These are phyloP conservation scores for Aegilops longissima DNA, from an alignment of 176 grass and related monocot genomes.

Conservation along the genomic window DNA sequence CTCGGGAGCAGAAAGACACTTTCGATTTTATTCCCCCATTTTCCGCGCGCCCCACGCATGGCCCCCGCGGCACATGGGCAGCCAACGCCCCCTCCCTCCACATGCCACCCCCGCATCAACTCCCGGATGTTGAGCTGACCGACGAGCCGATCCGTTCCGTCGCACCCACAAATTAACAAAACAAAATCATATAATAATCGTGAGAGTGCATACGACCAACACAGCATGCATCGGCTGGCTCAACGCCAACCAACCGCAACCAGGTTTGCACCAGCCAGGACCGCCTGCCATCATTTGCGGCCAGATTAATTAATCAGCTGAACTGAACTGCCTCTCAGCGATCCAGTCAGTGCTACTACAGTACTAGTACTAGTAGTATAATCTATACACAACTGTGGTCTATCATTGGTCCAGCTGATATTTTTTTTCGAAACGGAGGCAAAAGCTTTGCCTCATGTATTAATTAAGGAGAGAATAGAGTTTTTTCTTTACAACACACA, in stretches of 20 bases:
- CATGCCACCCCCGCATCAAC: not conserved
- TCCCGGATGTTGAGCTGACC: not conserved
- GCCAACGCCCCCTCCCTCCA: not conserved
- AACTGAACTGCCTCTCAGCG: not conserved
- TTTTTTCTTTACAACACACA: too few relatives aligned
- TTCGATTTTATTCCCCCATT: not conserved
- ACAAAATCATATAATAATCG: not conserved
- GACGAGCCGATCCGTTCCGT: not conserved
- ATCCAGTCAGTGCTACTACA: not conserved
- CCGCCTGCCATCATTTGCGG: not conserved
- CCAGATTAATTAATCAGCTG: not conserved
- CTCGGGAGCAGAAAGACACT: too few relatives aligned
- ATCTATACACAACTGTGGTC: not conserved
- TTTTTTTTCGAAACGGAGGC: too few relatives aligned
- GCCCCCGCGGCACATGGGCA: not conserved
- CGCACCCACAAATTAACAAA: not conserved
- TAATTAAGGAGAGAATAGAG: too few relatives aligned
- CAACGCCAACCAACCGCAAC: not conserved
- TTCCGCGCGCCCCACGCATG: not conserved
- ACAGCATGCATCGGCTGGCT: constrained; percentile 2
- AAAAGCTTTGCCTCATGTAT: too few relatives aligned
- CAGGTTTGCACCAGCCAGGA: constrained; percentile 4
- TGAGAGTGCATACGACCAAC: not conserved
- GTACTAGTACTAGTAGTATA: not conserved
- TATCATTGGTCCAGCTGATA: constrained; percentile 26